Evolutionary conservation across 1,139 yeast species (phyloP).

Genomic region (Yamadazyma dendronema): DNA sequence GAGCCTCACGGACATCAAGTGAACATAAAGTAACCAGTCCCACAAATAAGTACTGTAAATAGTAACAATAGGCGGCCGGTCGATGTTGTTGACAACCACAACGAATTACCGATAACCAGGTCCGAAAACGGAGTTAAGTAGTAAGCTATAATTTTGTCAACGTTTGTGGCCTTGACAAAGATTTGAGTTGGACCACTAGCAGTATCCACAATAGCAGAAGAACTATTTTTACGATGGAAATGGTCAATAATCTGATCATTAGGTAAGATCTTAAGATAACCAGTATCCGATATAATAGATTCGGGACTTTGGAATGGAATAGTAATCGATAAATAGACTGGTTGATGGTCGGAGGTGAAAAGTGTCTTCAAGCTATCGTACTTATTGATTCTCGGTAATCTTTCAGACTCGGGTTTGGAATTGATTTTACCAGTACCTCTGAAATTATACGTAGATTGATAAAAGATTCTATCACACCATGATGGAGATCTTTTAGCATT

Average conservation of each 20-base stretch:
- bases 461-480: conserved; percentile 86
- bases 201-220: conserved; percentile 14
- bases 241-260: conserved; percentile 23
- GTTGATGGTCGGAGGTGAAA: conserved; percentile 43
- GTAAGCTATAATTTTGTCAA: conserved; percentile 32
- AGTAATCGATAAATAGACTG: conserved; percentile 41
- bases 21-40: conserved; percentile 7
- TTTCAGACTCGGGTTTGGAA: conserved; percentile 1
- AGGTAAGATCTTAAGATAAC: conserved; percentile 42
- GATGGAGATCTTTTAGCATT: conserved; percentile 67
- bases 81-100: conserved; percentile 40
- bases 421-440: background rate
- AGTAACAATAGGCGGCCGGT: conserved; percentile 34
- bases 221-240: conserved; percentile 15
- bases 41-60: conserved; percentile 5
- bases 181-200: conserved; percentile 45
- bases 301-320: conserved; percentile 46
- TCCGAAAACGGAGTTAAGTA: conserved; percentile 33
- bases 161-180: conserved; percentile 42
- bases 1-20: conserved; percentile 7
- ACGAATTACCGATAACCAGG: conserved; percentile 33
- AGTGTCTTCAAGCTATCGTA: conserved; percentile 42
- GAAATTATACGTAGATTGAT: conserved; percentile 43
- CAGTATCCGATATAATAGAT: conserved; percentile 37
- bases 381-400: conserved; percentile 26